A percentile compares a stretch with the other conserved stretches of the same genome.
phyloP scores from a whole-genome alignment of 2,329 filamentous ascomycete species.

The Aspergillus oerlinghausenensis region DNA sequence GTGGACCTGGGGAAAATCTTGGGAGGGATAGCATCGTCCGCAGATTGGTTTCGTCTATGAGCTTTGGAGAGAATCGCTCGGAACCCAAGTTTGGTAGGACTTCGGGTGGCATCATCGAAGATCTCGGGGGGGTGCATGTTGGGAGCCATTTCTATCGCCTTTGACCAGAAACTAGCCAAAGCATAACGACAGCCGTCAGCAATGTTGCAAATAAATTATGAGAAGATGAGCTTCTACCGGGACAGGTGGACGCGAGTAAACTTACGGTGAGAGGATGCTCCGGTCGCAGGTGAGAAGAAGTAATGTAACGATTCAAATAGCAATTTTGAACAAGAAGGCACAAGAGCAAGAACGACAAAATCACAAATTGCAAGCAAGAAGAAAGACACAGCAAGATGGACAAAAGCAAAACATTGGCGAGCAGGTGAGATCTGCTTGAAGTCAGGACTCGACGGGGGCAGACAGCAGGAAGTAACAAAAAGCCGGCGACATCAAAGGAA shows the following conservation, averaged over 20 bases:
- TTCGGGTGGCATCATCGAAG: slow-evolving; percentile 35
- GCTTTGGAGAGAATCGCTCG: slow-evolving; percentile 51
- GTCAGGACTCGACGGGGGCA: neutral
- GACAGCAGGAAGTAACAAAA: slow-evolving; percentile 1
- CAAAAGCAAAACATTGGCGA: slow-evolving; percentile 1
- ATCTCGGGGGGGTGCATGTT: slow-evolving; percentile 28
- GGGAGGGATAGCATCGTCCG: slow-evolving; percentile 24
- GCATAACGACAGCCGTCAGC: slow-evolving; percentile 1
- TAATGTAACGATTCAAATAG: neutral
- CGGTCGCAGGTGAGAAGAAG: slow-evolving; percentile 2
- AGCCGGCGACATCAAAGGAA: neutral
- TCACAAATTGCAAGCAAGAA: slow-evolving; percentile 5
- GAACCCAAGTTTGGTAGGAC: slow-evolving; percentile 40
- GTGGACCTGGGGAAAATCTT: slow-evolving; percentile 37
- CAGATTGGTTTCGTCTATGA: slow-evolving; percentile 45
- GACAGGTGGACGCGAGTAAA: slow-evolving; percentile 8
- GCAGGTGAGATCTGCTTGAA: neutral
- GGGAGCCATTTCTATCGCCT: slow-evolving; percentile 31
- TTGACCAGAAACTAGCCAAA: slow-evolving; percentile 25
- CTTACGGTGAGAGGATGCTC: slow-evolving; percentile 13
- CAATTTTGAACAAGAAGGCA: slow-evolving; percentile 3
- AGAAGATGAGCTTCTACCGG: neutral
- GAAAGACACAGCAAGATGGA: slow-evolving; percentile 3
- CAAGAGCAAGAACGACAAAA: neutral
- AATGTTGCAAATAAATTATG: neutral